A percentile compares a stretch with the other conserved stretches of the same genome.
These are phyloP conservation scores for Achaetomiella virescens DNA, from an alignment of 495 filamentous ascomycete genomes.

Conservation along the genomic window DNA sequence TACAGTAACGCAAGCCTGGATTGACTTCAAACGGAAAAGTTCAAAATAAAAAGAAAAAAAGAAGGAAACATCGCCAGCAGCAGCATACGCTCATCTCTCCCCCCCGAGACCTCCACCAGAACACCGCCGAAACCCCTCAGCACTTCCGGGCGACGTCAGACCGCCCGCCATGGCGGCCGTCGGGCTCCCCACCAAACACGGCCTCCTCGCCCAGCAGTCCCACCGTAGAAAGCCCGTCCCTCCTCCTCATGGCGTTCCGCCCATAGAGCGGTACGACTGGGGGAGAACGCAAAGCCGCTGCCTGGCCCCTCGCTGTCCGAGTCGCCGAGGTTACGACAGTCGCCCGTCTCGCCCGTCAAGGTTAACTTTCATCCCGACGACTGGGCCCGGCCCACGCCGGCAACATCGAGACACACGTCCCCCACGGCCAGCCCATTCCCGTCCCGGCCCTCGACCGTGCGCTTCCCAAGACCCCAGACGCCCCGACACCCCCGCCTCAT, in stretches of 20 bases:
- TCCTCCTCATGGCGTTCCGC: constrained; percentile 23
- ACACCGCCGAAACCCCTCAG: constrained; percentile 11
- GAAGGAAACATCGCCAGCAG: background rate
- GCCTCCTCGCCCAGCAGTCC: constrained; percentile 34
- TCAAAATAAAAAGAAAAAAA: background rate
- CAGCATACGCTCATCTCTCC: background rate
- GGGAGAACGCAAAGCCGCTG: constrained; percentile 29
- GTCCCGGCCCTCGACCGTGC: constrained; percentile 23
- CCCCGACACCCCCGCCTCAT: constrained; percentile 34
- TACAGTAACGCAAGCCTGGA: background rate
- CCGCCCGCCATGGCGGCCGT: constrained; percentile 40
- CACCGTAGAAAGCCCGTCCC: constrained; percentile 39
- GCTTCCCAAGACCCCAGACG: constrained; percentile 31
- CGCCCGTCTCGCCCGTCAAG: constrained; percentile 37
- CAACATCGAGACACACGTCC: constrained; percentile 32
- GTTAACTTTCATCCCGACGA: constrained; percentile 39
- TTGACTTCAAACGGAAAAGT: background rate
- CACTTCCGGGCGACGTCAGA: constrained; percentile 8
- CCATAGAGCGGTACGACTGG: constrained; percentile 33
- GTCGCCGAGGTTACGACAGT: constrained; percentile 32
- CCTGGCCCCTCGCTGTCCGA: constrained; percentile 25
- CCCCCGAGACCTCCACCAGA: background rate
- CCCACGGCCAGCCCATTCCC: constrained; percentile 6
- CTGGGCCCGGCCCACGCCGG: constrained; percentile 37
- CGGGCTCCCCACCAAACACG: constrained; percentile 29